Percentiles rank a stretch among this genome's conserved stretches.
phyloP scores from a whole-genome alignment of 2,329 filamentous ascomycete genomes.

The Elsinoe australis region DNA sequence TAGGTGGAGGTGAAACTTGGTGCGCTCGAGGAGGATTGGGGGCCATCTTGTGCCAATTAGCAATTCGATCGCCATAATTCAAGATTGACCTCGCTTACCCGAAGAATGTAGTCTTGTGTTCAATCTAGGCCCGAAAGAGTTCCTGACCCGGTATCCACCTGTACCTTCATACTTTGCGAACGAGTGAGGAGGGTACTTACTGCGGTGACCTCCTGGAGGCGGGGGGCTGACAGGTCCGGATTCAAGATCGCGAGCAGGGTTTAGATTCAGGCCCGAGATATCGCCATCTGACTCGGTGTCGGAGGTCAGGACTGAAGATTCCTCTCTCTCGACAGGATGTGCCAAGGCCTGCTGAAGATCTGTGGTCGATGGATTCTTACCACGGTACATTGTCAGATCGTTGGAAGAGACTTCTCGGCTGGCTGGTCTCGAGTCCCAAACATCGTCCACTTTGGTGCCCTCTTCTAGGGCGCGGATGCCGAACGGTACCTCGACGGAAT shows the following conservation, averaged over 20 bases:
- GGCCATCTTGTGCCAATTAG: too few species aligned
- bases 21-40: slow-evolving; percentile 29
- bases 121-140: slow-evolving; percentile 15
- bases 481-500: slow-evolving; percentile 63
- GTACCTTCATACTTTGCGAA: slow-evolving; percentile 34
- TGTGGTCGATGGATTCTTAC: slow-evolving; percentile 20
- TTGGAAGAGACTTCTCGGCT: slow-evolving; percentile 30
- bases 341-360: slow-evolving; percentile 20
- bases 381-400: slow-evolving; percentile 28
- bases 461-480: slow-evolving; percentile 78
- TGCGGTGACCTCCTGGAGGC: slow-evolving; percentile 21
- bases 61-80: background rate
- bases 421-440: slow-evolving; percentile 38
- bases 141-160: slow-evolving; percentile 4
- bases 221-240: too few species aligned
- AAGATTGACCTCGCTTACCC: background rate
- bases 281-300: slow-evolving; percentile 4
- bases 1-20: slow-evolving; percentile 24
- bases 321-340: slow-evolving; percentile 10
- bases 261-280: background rate
- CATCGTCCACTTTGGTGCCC: slow-evolving; percentile 76
- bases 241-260: background rate
- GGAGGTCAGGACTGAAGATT: slow-evolving; percentile 1
- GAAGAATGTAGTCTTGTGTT: background rate
- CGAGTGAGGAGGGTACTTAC: slow-evolving; percentile 30